phyloP scores from a whole-genome alignment of 257 asterid species.

The Eustoma russellianum region DNA sequence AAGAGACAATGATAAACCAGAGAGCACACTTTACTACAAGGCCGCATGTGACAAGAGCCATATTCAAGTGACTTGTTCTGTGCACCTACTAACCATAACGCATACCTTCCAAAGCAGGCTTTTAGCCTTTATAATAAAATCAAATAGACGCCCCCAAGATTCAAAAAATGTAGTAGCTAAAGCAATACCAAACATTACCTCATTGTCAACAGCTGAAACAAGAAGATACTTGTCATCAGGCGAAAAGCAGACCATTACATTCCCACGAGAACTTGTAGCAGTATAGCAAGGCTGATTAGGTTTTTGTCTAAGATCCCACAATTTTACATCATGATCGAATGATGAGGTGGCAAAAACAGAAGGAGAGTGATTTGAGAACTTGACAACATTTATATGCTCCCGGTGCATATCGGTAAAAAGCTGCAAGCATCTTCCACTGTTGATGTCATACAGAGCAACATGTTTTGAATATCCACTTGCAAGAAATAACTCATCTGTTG shows the following conservation, averaged over 20 bases:
- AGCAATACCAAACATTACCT: constrained; percentile 33
- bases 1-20: no score
- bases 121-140: no score
- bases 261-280: constrained; percentile 73
- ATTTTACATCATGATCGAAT: constrained; percentile 76
- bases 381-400: constrained; percentile 82
- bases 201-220: constrained; percentile 93
- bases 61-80: no score
- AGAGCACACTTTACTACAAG: no score
- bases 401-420: constrained; percentile 74
- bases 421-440: constrained; percentile 66
- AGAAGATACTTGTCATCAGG: constrained; percentile 92
- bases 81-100: no score
- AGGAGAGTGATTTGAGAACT: constrained; percentile 90
- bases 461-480: constrained; percentile 88
- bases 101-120: no score
- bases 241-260: constrained; percentile 94
- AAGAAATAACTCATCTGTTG: constrained; percentile 82
- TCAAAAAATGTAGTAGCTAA: no score
- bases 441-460: constrained; percentile 75
- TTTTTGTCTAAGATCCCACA: constrained; percentile 88
- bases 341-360: constrained; percentile 86
- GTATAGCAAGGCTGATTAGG: constrained; percentile 77
- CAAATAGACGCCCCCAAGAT: no score
- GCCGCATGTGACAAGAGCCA: no score